Conservation (phyloP, 2,329 filamentous ascomycete species). For the Pochonia chlamydosporia region DNA sequence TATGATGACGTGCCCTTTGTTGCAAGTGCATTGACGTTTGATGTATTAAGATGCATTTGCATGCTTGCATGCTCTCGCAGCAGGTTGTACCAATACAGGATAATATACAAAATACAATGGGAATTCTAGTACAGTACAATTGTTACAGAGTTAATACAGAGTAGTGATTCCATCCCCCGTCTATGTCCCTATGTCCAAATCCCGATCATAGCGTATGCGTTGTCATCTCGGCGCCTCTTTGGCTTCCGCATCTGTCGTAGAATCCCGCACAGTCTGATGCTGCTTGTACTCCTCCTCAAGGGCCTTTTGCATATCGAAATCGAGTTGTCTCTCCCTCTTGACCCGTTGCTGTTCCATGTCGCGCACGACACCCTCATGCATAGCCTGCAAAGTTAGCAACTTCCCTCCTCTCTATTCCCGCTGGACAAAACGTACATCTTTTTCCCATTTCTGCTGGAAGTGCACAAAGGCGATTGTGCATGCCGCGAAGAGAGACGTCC, state of each 20-base stretch:
- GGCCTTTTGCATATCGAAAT: constrained; percentile 85
- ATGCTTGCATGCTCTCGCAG: background rate
- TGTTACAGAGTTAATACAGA: background rate
- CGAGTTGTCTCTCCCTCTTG: constrained; percentile 84
- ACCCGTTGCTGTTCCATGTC: constrained; percentile 91
- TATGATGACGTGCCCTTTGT: constrained; percentile 3
- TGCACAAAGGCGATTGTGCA: constrained; percentile 82
- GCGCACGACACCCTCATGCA: constrained; percentile 91
- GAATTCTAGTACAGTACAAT: background rate
- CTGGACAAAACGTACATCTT: constrained; percentile 54
- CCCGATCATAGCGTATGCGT: background rate
- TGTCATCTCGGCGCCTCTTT: constrained; percentile 14
- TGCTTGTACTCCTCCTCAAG: constrained; percentile 89
- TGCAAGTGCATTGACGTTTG: background rate
- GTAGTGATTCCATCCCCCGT: background rate
- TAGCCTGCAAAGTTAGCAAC: constrained; percentile 53
- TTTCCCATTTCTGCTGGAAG: constrained; percentile 78
- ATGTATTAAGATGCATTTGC: constrained; percentile 1
- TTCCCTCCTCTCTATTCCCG: background rate
- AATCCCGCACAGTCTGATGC: constrained; percentile 66
- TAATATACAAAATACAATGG: constrained; percentile 2
- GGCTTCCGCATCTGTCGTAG: constrained; percentile 19
- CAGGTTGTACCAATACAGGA: constrained; percentile 6
- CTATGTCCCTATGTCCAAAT: background rate
- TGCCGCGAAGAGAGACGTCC: constrained; percentile 69